phyloP scores from a whole-genome alignment of 441 rosid species.

The Erodium texanum region DNA sequence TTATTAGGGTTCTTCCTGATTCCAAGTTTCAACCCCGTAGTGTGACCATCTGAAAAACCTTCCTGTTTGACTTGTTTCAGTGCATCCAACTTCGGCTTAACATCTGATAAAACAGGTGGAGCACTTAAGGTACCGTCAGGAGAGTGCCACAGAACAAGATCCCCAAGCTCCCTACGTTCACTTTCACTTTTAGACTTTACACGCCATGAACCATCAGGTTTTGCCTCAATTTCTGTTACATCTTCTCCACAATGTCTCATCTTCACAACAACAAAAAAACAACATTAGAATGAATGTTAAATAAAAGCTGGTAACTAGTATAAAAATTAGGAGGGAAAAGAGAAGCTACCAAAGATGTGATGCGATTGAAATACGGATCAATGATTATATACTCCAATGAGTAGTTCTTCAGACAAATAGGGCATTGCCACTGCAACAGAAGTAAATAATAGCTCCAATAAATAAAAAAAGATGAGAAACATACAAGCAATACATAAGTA shows the following conservation, averaged over 20 bases:
- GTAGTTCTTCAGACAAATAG: slow-evolving; percentile 84
- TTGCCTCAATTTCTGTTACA: slow-evolving; percentile 77
- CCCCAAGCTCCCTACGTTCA: slow-evolving; percentile 75
- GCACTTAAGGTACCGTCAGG: slow-evolving; percentile 59
- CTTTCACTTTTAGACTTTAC: slow-evolving; percentile 65
- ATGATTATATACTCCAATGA: slow-evolving; percentile 74
- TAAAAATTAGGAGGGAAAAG: slow-evolving; percentile 5
- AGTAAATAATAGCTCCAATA: slow-evolving; percentile 18
- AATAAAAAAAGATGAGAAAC: slow-evolving; percentile 5
- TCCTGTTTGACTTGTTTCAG: slow-evolving; percentile 59
- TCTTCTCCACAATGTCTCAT: slow-evolving; percentile 89
- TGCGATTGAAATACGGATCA: slow-evolving; percentile 88
- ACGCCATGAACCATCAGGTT: slow-evolving; percentile 99
- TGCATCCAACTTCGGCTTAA: slow-evolving; percentile 39
- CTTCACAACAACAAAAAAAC: slow-evolving; percentile 33
- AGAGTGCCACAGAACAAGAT: slow-evolving; percentile 72
- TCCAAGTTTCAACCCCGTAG: slow-evolving; percentile 71
- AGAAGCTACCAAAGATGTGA: slow-evolving; percentile 65
- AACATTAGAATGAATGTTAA: not conserved
- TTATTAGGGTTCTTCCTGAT: slow-evolving; percentile 73
- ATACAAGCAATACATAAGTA: slow-evolving; percentile 6
- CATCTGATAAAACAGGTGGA: slow-evolving; percentile 30
- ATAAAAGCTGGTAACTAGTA: not conserved
- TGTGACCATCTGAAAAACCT: slow-evolving; percentile 62
- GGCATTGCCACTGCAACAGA: slow-evolving; percentile 94